These are phyloP conservation scores for Rhynchospora breviuscula DNA, from an alignment of 176 grass and related monocot species.

Conservation along the genomic window DNA sequence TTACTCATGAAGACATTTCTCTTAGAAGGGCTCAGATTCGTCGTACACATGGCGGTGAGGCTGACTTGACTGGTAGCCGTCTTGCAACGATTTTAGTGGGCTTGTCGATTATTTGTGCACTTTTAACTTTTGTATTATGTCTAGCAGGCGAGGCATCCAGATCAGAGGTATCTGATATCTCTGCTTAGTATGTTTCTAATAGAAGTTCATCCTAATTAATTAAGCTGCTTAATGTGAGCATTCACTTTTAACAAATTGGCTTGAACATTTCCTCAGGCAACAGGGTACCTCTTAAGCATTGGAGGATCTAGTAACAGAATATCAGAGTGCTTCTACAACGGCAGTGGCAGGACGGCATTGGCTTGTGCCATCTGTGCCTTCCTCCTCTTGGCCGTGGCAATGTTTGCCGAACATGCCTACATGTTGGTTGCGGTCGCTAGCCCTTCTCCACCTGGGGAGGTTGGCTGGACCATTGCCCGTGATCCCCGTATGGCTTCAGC, in stretches of 20 bases:
- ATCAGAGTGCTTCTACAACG: slow-evolving; percentile 57
- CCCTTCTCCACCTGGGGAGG: slow-evolving; percentile 16
- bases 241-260: background rate
- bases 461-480: slow-evolving; percentile 31
- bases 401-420: slow-evolving; percentile 87
- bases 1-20: slow-evolving; percentile 85
- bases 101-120: slow-evolving; percentile 68
- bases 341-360: slow-evolving; percentile 48
- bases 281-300: slow-evolving; percentile 57
- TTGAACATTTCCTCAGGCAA: slow-evolving; percentile 34
- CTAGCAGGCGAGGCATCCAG: slow-evolving; percentile 70
- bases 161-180: slow-evolving; percentile 44
- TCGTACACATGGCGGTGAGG: background rate
- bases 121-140: slow-evolving; percentile 78
- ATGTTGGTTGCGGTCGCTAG: slow-evolving; percentile 44
- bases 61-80: slow-evolving; percentile 32
- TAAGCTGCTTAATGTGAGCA: background rate
- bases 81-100: slow-evolving; percentile 51
- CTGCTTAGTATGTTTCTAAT: background rate
- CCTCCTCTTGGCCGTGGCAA: slow-evolving; percentile 76
- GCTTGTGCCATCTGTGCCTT: slow-evolving; percentile 64
- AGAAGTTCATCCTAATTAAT: background rate
- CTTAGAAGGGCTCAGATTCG: slow-evolving; percentile 41
- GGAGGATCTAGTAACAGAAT: slow-evolving; percentile 30
- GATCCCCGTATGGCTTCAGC: slow-evolving; percentile 29